Evolutionary conservation across 225 moss, liverwort and hornwort genomes (phyloP), one percentile per base, ranked within the genome.

Genomic region (Marchantia paleacea): DNA sequence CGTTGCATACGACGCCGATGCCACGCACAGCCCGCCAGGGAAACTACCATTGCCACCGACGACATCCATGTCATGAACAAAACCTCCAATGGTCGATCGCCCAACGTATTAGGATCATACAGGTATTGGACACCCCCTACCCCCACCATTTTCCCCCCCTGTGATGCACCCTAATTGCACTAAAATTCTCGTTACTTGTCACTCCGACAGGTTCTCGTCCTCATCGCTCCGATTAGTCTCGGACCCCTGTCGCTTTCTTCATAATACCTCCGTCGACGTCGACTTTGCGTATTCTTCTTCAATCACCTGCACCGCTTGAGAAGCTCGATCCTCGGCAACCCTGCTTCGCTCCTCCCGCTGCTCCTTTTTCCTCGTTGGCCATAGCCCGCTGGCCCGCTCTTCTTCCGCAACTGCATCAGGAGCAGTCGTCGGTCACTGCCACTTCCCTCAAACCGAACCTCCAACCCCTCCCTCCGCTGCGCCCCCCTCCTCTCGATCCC

Each of bases 1-100:
- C 83, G 86, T 71, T 89, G 89, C 89, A 84, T 83, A 24, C 89
- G 89, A 82, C 85, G 89, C 64, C 89, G 89, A 73, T 89, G 89
- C 89, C 89, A 86, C 24, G 86, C 89, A 62, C 89, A 89, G 24
- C 86, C 86, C 71, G 80, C 86, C 48, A 86, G 4, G 54, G 89
- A 86, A 24, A 85, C 74, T 22, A 81, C 52, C 86, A 89, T 77
- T 73, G 84, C 86, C 63, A 85, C 85, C 3, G 85, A 79, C 18
- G 83, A 79, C 70, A 88, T 53, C 85, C 80, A 86, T 65, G 79
- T 83, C 81, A 85, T 72, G 10, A 85, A 51, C 52, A 85, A 14
- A 57, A 83, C 48, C 85, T 85, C 81, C 85, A 83, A 81, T 16
- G 39, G 39, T 57, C 74, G 49, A 72, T 75, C 55, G 52, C 62